Conservation (phyloP, 768 basidiomycete species). For the Coprinopsis marcescibilis region DNA sequence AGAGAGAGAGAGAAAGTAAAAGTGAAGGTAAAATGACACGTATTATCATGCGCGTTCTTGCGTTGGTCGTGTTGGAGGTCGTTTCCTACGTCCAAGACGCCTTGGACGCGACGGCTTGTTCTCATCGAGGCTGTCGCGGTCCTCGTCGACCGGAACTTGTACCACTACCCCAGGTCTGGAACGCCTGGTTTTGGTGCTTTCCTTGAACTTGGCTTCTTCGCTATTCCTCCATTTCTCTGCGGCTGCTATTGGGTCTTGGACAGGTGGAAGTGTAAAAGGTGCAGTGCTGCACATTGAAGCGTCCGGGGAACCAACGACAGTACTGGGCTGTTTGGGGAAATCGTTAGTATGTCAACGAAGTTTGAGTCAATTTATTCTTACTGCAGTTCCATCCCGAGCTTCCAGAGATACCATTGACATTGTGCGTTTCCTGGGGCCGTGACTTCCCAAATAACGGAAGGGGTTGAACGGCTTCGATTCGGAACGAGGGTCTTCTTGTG, state of each 20-base stretch:
- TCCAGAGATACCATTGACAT: slow-evolving; percentile 73
- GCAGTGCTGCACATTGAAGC: slow-evolving; percentile 59
- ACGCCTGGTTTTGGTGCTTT: slow-evolving; percentile 30
- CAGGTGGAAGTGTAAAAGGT: slow-evolving; percentile 47
- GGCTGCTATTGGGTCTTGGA: slow-evolving; percentile 59
- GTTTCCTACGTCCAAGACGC: background rate
- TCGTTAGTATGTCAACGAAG: slow-evolving; percentile 9
- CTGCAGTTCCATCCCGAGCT: slow-evolving; percentile 74
- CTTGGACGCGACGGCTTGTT: slow-evolving; percentile 3
- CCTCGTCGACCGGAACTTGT: slow-evolving; percentile 57
- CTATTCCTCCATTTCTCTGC: slow-evolving; percentile 66
- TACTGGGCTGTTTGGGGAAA: slow-evolving; percentile 46
- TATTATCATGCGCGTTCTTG: background rate
- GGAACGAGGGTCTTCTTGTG: slow-evolving; percentile 27
- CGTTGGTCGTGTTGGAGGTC: background rate
- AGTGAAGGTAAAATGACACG: no score
- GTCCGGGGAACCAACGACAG: slow-evolving; percentile 70
- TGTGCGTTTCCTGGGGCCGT: slow-evolving; percentile 59
- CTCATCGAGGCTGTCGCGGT: slow-evolving; percentile 21
- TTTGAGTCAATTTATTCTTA: slow-evolving; percentile 30
- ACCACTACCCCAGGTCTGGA: slow-evolving; percentile 62
- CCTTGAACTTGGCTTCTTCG: slow-evolving; percentile 47
- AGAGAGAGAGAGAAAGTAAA: no score
- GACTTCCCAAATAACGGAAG: slow-evolving; percentile 52
- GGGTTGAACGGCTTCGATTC: slow-evolving; percentile 51